Evolutionary conservation across 2,329 filamentous ascomycete species (phyloP).

Genomic region (Epicoccum sorghinum): DNA sequence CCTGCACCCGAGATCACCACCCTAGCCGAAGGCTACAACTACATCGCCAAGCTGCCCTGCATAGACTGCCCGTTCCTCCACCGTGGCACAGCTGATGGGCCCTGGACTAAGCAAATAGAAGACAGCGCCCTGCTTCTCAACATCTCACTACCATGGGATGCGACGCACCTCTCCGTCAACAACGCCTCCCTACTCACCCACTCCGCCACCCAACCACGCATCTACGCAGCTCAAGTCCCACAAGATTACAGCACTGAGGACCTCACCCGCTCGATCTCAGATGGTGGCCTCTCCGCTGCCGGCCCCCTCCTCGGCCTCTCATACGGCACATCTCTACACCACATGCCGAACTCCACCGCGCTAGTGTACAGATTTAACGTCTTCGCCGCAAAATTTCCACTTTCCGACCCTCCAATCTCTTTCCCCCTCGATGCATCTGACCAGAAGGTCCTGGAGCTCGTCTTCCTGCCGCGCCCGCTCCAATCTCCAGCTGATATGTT

Average conservation of each 20-base stretch:
- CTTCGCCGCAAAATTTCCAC: conserved; percentile 28
- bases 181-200: conserved; percentile 27
- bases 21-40: conserved; percentile 38
- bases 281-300: conserved; percentile 18
- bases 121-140: conserved; percentile 41
- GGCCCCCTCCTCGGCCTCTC: conserved; percentile 37
- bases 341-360: conserved; percentile 22
- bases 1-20: conserved; percentile 41
- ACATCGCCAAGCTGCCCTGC: conserved; percentile 43
- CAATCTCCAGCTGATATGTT: conserved; percentile 27
- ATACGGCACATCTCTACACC: conserved; percentile 34
- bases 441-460: conserved; percentile 39
- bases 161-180: conserved; percentile 35
- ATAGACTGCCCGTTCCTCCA: conserved; percentile 41
- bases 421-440: conserved; percentile 21
- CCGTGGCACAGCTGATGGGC: conserved; percentile 36
- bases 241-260: conserved; percentile 21
- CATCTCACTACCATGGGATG: conserved; percentile 38
- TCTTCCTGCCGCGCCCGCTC: conserved; percentile 34
- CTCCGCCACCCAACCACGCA: conserved; percentile 26
- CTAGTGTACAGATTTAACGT: conserved; percentile 40
- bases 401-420: conserved; percentile 18
- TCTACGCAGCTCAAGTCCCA: conserved; percentile 40
- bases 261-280: conserved; percentile 17
- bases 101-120: conserved; percentile 34